Evolutionary conservation across 1,284 basidiomycete species (phyloP).

Genomic region (Malassezia pachydermatis): DNA sequence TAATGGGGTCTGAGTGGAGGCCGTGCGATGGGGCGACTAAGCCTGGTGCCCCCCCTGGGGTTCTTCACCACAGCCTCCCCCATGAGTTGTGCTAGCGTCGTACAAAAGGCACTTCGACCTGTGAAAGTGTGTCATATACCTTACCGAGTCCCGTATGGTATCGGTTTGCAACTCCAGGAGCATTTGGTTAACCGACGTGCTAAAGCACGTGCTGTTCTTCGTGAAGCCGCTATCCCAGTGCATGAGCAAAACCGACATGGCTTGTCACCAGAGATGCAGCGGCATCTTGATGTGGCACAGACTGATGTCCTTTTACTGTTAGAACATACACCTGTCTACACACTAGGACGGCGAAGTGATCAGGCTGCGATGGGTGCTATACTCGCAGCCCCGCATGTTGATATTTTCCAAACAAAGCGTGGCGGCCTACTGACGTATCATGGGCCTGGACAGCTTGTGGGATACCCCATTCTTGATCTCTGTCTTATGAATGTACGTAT

Average conservation of each 20-base stretch:
- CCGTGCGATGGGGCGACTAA: background rate
- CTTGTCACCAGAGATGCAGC: background rate
- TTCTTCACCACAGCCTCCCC: too few species aligned
- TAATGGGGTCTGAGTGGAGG: too few species aligned
- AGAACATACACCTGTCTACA: constrained; percentile 86
- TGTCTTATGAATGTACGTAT: constrained; percentile 54
- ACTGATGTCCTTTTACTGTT: constrained; percentile 53
- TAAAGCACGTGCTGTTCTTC: constrained; percentile 53
- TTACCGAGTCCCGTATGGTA: constrained; percentile 35
- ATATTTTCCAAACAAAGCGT: constrained; percentile 70
- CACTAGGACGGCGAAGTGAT: constrained; percentile 63
- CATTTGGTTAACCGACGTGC: constrained; percentile 31
- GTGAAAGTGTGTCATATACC: constrained; percentile 25
- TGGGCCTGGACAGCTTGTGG: constrained; percentile 91
- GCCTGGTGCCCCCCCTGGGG: background rate
- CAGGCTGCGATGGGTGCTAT: constrained; percentile 61
- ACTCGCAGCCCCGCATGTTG: constrained; percentile 61
- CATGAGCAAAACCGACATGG: constrained; percentile 56
- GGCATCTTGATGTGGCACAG: constrained; percentile 28
- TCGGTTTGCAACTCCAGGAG: constrained; percentile 40
- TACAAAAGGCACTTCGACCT: background rate
- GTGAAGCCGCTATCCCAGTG: constrained; percentile 64
- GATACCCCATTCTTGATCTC: constrained; percentile 85
- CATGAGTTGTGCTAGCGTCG: too few species aligned
- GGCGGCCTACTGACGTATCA: constrained; percentile 95